These are phyloP conservation scores for Magnolia officinalis DNA, from an alignment of 164 flowering plant genomes.

Conservation along the genomic window DNA sequence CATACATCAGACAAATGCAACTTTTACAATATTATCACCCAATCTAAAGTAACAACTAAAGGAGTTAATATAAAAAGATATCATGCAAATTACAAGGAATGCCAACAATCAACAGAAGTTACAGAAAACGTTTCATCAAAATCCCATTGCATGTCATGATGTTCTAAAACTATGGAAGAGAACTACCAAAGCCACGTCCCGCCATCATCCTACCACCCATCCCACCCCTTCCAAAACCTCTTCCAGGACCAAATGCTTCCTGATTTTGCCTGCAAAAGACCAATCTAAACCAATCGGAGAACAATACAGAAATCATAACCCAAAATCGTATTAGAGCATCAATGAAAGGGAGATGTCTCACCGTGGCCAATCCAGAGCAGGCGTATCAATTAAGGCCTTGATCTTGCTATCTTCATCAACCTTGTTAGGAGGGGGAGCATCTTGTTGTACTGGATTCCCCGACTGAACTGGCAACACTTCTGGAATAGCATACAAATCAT, in stretches of 20 bases:
- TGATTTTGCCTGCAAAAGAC: conserved; percentile 52
- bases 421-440: conserved; percentile 55
- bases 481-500: conserved; percentile 86
- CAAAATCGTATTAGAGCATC: too few species aligned
- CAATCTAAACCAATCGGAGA: neutral
- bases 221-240: conserved; percentile 90
- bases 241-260: conserved; percentile 67
- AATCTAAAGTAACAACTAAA: neutral
- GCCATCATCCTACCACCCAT: conserved; percentile 70
- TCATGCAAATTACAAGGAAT: neutral
- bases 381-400: conserved; percentile 76
- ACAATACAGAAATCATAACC: neutral
- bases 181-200: conserved; percentile 80
- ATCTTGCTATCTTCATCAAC: conserved; percentile 93
- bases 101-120: neutral
- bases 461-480: conserved; percentile 51
- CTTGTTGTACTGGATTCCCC: conserved; percentile 45
- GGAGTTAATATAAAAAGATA: neutral
- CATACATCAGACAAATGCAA: too few species aligned
- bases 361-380: conserved; percentile 93
- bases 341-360: conserved; percentile 25
- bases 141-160: neutral
- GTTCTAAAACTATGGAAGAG: neutral
- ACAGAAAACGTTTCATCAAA: neutral
- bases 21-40: too few species aligned